Conservation (phyloP, 345 rosid genomes). For the Salix caprea region DNA sequence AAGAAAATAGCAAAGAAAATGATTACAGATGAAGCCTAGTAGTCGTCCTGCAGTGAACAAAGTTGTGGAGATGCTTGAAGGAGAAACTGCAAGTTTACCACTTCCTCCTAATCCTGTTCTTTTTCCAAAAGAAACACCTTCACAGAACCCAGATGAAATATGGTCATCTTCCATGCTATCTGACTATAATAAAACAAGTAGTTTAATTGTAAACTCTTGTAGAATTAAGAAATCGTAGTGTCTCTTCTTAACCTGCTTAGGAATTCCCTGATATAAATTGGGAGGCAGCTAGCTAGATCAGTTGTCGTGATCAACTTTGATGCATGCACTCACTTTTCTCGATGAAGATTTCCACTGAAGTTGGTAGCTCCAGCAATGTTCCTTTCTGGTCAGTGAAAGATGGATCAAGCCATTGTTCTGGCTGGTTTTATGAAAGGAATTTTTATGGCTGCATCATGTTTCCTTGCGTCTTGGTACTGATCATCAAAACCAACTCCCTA, state of each 20-base stretch:
- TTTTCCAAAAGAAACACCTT: neutral
- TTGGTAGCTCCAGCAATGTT: too few relatives aligned
- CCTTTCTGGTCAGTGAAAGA: too few relatives aligned
- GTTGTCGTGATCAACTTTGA: neutral
- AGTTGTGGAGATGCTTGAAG: slow-evolving; percentile 18
- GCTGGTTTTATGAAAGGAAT: too few relatives aligned
- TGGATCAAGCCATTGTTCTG: too few relatives aligned
- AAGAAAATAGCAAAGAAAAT: slow-evolving; percentile 9
- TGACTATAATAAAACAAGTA: slow-evolving; percentile 5
- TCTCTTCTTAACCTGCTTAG: neutral
- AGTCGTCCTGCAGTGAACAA: slow-evolving; percentile 14
- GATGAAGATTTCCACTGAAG: neutral
- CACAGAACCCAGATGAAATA: neutral
- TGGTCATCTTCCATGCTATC: neutral
- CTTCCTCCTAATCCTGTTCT: slow-evolving; percentile 17
- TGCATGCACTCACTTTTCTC: neutral
- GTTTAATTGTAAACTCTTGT: slow-evolving; percentile 4
- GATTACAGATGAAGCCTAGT: slow-evolving; percentile 10
- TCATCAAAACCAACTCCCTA: too few relatives aligned
- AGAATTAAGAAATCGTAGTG: neutral
- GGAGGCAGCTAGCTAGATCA: neutral
- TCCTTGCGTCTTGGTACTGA: too few relatives aligned
- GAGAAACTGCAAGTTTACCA: neutral
- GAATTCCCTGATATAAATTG: neutral
- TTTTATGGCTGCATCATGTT: too few relatives aligned